Base-by-base conservation (phyloP, 1,284 basidiomycete species). In the Phaffia rhodozyma region DNA sequence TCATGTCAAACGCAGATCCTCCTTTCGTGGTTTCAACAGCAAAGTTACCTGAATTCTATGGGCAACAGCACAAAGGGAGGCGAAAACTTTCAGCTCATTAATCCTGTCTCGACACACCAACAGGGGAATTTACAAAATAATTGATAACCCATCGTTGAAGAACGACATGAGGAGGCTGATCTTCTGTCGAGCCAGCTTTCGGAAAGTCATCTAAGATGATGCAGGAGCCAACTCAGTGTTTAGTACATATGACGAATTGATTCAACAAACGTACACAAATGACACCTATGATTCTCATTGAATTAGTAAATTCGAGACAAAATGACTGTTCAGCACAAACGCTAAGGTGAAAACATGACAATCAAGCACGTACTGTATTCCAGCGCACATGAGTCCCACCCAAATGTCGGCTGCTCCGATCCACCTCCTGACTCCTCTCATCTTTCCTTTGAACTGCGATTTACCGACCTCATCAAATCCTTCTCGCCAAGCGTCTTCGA, bases 101-200 rank as follows among this genome's bases (percentile, higher is more conserved):
- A 6, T 2, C 16, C 25, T 25, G 3, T 23, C 3, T 2, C 30
- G 49, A n/a, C 38, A 9, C 34, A 49, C 20, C 6, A 21, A 9
- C 18, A 47, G 9, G 11, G 27, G 54, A 21, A 57, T 43, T n/a
- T n/a, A 64, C 62, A 34, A 64, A 64, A 47, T 64, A 64, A 52
- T 64, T 34, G 6, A 56, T 53, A 25, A 64, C 62, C 62, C 62
- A 64, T 34, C 58, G 57, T 29, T 55, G 57, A 1, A 64, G 58
- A n/a, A 60, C 29, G 25, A 58, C 49, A 49, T 64, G 58, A 13
- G 62, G 32, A 4, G 57, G 51, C 13, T 29, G n/a, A 7, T 48
- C 54, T 13, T 59, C 43, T 49, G 32, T 23, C 16, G 47, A 25
- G 7, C 30, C 51, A 18, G 57, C 56, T 29, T 59, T 48, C 1